phyloP scores from a whole-genome alignment of 306 rosid genomes.

The Clitoria ternatea region DNA sequence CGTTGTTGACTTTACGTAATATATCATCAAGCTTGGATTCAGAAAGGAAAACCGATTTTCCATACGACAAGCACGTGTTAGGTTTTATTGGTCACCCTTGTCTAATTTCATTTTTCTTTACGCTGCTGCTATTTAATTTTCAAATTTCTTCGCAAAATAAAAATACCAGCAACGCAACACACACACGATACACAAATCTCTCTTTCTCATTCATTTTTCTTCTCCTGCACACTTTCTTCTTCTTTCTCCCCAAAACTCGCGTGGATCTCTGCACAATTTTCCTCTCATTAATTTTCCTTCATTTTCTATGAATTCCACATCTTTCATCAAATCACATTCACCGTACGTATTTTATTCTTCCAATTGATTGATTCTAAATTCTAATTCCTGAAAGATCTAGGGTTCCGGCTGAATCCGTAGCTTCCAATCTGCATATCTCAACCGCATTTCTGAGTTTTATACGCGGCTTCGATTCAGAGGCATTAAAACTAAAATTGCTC shows the following conservation, averaged over 20 bases:
- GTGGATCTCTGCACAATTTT: slow-evolving; percentile 38
- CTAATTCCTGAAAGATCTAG: slow-evolving; percentile 34
- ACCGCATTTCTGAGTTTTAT: slow-evolving; percentile 14
- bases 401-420: slow-evolving; percentile 36
- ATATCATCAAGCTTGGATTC: not conserved
- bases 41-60: slow-evolving; percentile 3
- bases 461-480: slow-evolving; percentile 6
- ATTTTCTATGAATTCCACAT: not conserved
- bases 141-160: not conserved
- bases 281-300: not conserved
- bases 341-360: not conserved
- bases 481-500: slow-evolving; percentile 29
- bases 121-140: not conserved
- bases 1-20: not conserved
- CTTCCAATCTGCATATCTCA: slow-evolving; percentile 26
- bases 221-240: slow-evolving; percentile 2
- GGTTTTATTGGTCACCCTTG: not conserved
- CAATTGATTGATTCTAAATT: slow-evolving; percentile 9
- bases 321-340: slow-evolving; percentile 32
- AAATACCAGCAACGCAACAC: not conserved
- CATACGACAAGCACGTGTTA: slow-evolving; percentile 16
- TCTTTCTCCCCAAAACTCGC: slow-evolving; percentile 34
- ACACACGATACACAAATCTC: too few species aligned
- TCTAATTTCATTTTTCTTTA: not conserved
- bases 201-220: not conserved